Evolutionary conservation across 345 rosid genomes (phyloP).

Genomic region (Nasturtium officinale): DNA sequence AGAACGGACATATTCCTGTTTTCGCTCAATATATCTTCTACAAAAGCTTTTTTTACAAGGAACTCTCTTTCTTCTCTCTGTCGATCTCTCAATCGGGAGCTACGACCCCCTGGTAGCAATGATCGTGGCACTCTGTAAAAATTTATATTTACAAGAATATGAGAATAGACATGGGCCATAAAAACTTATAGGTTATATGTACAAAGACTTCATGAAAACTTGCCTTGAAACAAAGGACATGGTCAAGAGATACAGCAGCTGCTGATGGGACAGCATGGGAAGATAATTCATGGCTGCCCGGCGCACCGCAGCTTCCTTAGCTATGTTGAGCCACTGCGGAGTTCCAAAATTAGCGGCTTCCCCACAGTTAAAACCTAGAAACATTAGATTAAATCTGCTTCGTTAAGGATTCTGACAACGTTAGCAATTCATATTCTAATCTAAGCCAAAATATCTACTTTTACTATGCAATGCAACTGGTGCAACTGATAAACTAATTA

Average conservation of each 20-base stretch:
- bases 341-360: constrained; percentile 99
- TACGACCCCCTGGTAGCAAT: constrained; percentile 90
- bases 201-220: constrained; percentile 34
- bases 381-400: constrained; percentile 18
- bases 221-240: constrained; percentile 96
- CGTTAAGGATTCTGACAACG: constrained; percentile 8
- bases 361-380: constrained; percentile 93
- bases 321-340: constrained; percentile 94
- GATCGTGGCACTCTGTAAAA: constrained; percentile 88
- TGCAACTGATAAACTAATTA: constrained; percentile 4
- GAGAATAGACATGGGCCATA: constrained; percentile 15
- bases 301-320: constrained; percentile 98
- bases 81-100: constrained; percentile 95
- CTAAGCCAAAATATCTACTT: constrained; percentile 19
- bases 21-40: constrained; percentile 79
- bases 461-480: constrained; percentile 13
- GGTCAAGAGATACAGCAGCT: constrained; percentile 90
- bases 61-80: constrained; percentile 88
- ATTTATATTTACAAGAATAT: constrained; percentile 35
- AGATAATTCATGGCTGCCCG: constrained; percentile 99
- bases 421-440: constrained; percentile 5
- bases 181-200: constrained; percentile 7
- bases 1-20: constrained; percentile 63
- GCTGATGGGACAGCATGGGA: constrained; percentile 99
- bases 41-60: constrained; percentile 85